A percentile compares a stretch with the other conserved stretches of the same genome.
phyloP scores from a whole-genome alignment of 2,329 filamentous ascomycete genomes.

The Fusarium sp. region DNA sequence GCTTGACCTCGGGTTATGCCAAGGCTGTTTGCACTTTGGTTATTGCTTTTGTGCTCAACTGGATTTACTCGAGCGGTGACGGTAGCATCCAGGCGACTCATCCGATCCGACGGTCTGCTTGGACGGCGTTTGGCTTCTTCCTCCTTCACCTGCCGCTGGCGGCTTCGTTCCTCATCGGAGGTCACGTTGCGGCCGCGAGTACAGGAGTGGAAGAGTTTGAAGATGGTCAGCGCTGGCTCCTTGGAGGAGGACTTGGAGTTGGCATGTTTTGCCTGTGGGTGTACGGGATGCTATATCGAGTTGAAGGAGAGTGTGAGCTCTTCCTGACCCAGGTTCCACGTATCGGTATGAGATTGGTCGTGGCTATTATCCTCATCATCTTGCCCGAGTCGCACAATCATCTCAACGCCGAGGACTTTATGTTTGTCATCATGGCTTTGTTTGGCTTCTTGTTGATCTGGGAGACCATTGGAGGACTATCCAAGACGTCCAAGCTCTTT shows the following conservation, averaged over 20 bases:
- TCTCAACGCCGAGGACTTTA: conserved; percentile 47
- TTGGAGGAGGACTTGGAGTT: conserved; percentile 57
- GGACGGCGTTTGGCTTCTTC: conserved; percentile 58
- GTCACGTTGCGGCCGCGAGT: conserved; percentile 56
- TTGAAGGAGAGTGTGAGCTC: conserved; percentile 49
- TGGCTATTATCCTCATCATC: conserved; percentile 47
- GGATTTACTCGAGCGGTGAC: conserved; percentile 61
- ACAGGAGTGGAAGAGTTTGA: conserved; percentile 52
- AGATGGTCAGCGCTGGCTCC: conserved; percentile 57
- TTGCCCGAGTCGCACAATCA: conserved; percentile 49
- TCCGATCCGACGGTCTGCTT: conserved; percentile 56
- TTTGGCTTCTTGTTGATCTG: conserved; percentile 55
- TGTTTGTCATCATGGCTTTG: conserved; percentile 56
- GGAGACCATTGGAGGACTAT: conserved; percentile 54
- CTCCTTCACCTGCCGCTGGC: conserved; percentile 57
- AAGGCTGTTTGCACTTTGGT: conserved; percentile 60
- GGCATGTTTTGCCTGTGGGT: conserved; percentile 57
- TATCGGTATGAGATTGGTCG: conserved; percentile 48
- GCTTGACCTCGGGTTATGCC: conserved; percentile 54
- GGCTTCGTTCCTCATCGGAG: conserved; percentile 58
- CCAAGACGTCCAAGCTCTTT: conserved; percentile 44
- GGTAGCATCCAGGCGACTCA: conserved; percentile 56
- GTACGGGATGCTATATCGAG: conserved; percentile 54
- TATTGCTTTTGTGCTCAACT: conserved; percentile 62
- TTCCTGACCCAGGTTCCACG: conserved; percentile 49